Evolutionary conservation across 352 stramenopile genomes (phyloP).

Genomic region (Thalassiosira livingstoniorum): DNA sequence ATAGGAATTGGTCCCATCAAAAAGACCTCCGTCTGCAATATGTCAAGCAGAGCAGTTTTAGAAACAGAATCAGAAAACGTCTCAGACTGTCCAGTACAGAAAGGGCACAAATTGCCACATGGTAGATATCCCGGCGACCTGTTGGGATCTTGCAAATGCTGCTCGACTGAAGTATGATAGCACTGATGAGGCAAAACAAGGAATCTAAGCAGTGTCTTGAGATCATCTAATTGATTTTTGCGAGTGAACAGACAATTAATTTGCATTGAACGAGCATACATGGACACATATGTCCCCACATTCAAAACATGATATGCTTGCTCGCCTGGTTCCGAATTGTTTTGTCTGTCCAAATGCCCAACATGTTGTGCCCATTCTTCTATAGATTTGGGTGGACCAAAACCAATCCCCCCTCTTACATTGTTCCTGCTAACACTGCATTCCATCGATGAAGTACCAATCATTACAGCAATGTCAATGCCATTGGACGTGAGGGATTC

Average conservation of each 20-base stretch:
- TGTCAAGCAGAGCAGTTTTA: not conserved
- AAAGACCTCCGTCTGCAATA: not conserved
- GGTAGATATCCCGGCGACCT: not conserved
- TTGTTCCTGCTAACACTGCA: conserved; percentile 24
- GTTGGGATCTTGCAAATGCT: not conserved
- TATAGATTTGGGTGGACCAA: not conserved
- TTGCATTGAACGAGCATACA: not conserved
- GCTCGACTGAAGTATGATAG: not conserved
- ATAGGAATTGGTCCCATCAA: not conserved
- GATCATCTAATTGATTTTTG: not conserved
- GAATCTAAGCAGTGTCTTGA: not conserved
- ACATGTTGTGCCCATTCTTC: conserved; percentile 22
- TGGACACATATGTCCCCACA: not conserved
- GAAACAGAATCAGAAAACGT: not conserved
- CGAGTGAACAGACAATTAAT: not conserved
- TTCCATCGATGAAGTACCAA: conserved; percentile 20
- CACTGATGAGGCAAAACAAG: not conserved
- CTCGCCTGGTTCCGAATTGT: not conserved
- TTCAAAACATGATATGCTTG: conserved; percentile 9
- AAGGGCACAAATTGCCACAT: not conserved
- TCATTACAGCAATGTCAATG: not conserved
- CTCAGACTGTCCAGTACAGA: not conserved
- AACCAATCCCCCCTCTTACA: not conserved
- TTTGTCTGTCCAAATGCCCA: conserved; percentile 13
- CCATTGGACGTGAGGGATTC: too few species aligned